Evolutionary conservation across 1,139 yeast species (phyloP), one percentile per base, ranked within the genome.

Genomic region (Kurtzmaniella quercitrusa): DNA sequence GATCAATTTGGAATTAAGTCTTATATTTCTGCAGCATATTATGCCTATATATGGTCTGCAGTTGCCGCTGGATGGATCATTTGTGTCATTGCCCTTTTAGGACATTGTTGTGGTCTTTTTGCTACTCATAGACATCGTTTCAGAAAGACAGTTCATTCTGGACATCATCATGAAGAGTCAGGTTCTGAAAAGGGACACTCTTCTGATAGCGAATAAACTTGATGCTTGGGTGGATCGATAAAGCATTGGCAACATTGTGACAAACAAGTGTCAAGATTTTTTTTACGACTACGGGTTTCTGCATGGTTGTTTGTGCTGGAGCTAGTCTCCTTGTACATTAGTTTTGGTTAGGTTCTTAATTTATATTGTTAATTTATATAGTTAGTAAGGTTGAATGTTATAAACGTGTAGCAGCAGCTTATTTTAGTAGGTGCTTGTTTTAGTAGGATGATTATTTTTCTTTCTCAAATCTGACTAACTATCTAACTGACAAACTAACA

Each of bases 71-170:
- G 74, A 3, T 54, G 68, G 21, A 50, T 69, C 27, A 61, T 70
- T 34, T 52, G 63, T 9, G 40, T 67, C 8, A 57, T 71, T 51
- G 65, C 65, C 44, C 59, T 69, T 40, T 57, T 73, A 41, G 78
- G 77, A 19, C 75, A 71, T 51, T 71, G 75, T 48, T 67, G 71
- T 48, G 77, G 77, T 15, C 55, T 67, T 40, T 70, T 68, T 49
- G 61, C 66, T 33, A 59, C 68, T 3, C 63, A 65, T 18, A 63
- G 70, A 49, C 63, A 48, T 43, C 59, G 58, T 45, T 68, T 62
- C 49, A 64, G 65, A 53, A 47, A 57, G 2, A 57, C 31, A 6
- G 52, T 10, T 10, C 50, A 46, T 18, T 43, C 33, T 14, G 49
- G 44, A 15, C 49, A 47, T 31, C 31, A 27, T 10, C 43, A 39